These are phyloP conservation scores for Pleurotus djamor DNA, from an alignment of 768 basidiomycete genomes.

Conservation along the genomic window DNA sequence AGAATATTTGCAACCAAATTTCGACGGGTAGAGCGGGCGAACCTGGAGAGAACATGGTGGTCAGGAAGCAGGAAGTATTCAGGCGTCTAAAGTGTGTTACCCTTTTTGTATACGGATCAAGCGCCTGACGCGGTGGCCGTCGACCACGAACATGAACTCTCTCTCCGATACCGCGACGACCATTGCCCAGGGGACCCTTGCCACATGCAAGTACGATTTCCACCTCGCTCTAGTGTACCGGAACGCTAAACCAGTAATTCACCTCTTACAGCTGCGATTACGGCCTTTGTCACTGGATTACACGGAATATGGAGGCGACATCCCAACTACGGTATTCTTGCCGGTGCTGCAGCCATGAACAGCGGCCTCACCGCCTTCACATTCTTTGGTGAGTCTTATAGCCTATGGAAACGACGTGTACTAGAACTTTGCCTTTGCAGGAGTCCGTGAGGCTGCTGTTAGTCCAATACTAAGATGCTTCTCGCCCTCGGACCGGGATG, in stretches of 20 bases:
- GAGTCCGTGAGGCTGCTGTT: constrained; percentile 73
- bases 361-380: constrained; percentile 67
- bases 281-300: constrained; percentile 47
- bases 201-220: constrained; percentile 82
- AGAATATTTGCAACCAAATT: constrained; percentile 23
- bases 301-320: constrained; percentile 45
- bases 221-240: constrained; percentile 13
- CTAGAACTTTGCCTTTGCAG: constrained; percentile 30
- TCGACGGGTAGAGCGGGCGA: constrained; percentile 17
- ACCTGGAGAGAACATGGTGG: neutral
- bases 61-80: neutral
- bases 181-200: constrained; percentile 52
- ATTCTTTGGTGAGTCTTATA: constrained; percentile 68
- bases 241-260: constrained; percentile 18
- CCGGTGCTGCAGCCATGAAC: constrained; percentile 66
- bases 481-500: constrained; percentile 42
- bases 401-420: neutral
- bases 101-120: neutral
- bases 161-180: constrained; percentile 24
- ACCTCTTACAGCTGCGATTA: constrained; percentile 46
- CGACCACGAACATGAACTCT: constrained; percentile 17
- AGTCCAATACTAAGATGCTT: constrained; percentile 54
- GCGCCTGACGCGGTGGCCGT: neutral
- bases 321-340: constrained; percentile 43
- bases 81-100: neutral